Conservation (phyloP, 768 basidiomycete genomes). For the Naganishia friedmannii region DNA sequence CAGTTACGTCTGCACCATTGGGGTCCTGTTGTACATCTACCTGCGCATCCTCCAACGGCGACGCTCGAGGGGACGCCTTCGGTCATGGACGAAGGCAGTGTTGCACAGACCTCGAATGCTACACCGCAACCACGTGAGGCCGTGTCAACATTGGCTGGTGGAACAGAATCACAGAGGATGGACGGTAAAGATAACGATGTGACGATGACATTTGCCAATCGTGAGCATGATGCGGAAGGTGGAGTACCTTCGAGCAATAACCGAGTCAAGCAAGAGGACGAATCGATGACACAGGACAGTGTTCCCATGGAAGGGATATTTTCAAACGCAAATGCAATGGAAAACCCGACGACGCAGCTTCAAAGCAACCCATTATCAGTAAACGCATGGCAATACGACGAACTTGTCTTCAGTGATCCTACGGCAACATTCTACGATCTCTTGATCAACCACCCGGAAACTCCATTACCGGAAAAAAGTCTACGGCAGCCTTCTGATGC, state of each 20-base stretch:
- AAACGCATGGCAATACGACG: slow-evolving; percentile 98
- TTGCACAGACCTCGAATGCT: background rate
- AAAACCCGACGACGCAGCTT: background rate
- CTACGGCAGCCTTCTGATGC: slow-evolving; percentile 6
- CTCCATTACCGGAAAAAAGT: slow-evolving; percentile 61
- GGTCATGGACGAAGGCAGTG: background rate
- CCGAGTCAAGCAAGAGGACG: background rate
- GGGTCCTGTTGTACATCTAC: slow-evolving; percentile 38
- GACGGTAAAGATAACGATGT: slow-evolving; percentile 18
- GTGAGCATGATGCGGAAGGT: slow-evolving; percentile 11
- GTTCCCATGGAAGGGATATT: slow-evolving; percentile 5
- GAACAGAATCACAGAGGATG: slow-evolving; percentile 2
- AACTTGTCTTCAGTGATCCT: slow-evolving; percentile 93
- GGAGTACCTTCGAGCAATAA: background rate
- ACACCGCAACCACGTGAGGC: background rate
- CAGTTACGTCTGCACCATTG: slow-evolving; percentile 78
- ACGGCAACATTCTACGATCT: slow-evolving; percentile 78
- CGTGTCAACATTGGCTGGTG: background rate
- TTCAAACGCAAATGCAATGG: no score
- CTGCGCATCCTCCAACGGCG: slow-evolving; percentile 54
- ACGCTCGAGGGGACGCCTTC: slow-evolving; percentile 65
- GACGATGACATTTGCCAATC: background rate
- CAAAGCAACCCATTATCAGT: slow-evolving; percentile 55
- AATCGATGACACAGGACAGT: background rate
- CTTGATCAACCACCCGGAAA: slow-evolving; percentile 77